These are phyloP conservation scores for Escovopsis sp. DNA, from an alignment of 2,329 filamentous ascomycete species.

Conservation along the genomic window DNA sequence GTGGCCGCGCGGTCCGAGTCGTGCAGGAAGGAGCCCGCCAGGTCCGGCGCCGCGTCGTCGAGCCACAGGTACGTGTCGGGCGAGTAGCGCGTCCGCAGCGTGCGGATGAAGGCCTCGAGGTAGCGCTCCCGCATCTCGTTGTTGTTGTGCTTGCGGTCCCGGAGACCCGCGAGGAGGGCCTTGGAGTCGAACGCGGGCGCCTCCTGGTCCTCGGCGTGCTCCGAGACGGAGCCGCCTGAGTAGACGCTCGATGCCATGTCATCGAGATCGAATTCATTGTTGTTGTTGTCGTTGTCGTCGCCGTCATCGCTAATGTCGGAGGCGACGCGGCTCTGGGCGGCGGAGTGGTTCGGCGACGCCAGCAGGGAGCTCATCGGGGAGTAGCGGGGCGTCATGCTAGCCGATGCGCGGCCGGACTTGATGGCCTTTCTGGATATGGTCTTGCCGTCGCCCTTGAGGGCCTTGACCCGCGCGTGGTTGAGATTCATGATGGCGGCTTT, in stretches of 20 bases:
- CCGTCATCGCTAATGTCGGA: constrained; percentile 46
- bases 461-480: constrained; percentile 53
- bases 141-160: constrained; percentile 63
- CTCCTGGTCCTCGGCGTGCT: constrained; percentile 50
- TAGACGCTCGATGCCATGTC: constrained; percentile 29
- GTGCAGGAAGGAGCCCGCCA: constrained; percentile 52
- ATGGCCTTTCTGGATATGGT: constrained; percentile 55
- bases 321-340: constrained; percentile 44
- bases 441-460: constrained; percentile 55
- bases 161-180: constrained; percentile 55
- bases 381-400: constrained; percentile 41
- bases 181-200: constrained; percentile 41
- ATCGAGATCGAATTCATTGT: constrained; percentile 20
- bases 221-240: constrained; percentile 30
- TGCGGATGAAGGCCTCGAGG: constrained; percentile 20
- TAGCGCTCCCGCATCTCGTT: constrained; percentile 49
- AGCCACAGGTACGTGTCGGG: constrained; percentile 26
- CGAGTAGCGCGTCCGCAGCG: constrained; percentile 37
- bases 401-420: constrained; percentile 43
- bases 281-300: constrained; percentile 20
- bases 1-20: constrained; percentile 56
- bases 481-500: constrained; percentile 21
- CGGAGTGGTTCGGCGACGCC: constrained; percentile 44
- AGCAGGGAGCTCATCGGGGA: constrained; percentile 44
- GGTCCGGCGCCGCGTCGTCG: constrained; percentile 40